Percentiles rank a stretch among this genome's conserved stretches.
Conservation (phyloP, 2,329 filamentous ascomycete genomes). For the Atkinsonella texensis region DNA sequence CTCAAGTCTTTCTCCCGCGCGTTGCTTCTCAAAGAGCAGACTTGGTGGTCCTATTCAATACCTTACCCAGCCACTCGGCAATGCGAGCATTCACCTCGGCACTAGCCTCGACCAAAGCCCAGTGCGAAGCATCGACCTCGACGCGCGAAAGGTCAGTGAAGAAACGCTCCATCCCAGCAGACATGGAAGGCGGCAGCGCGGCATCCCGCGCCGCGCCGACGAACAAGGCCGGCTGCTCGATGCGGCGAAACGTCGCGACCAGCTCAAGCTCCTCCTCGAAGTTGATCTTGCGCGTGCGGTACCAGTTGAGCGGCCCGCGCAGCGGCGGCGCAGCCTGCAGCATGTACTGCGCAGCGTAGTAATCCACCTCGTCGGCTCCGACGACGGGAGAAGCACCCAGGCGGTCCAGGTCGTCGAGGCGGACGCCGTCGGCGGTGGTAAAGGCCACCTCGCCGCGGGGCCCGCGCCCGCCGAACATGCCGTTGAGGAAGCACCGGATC, state of each 20-base stretch:
- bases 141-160: constrained; percentile 52
- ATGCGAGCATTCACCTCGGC: constrained; percentile 59
- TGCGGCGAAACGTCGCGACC: constrained; percentile 40
- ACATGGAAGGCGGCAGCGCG: constrained; percentile 62
- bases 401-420: constrained; percentile 49
- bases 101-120: constrained; percentile 67
- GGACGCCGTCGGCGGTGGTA: constrained; percentile 45
- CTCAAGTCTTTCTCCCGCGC: no score
- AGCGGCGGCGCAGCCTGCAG: constrained; percentile 47
- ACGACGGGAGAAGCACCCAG: constrained; percentile 50
- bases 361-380: constrained; percentile 56
- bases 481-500: constrained; percentile 58
- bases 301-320: constrained; percentile 79
- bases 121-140: constrained; percentile 63
- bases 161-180: constrained; percentile 55
- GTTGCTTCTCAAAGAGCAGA: constrained; percentile 13
- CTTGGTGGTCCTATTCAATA: constrained; percentile 15
- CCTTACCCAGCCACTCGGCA: constrained; percentile 48
- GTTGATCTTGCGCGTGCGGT: constrained; percentile 62
- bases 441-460: constrained; percentile 46
- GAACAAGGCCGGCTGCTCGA: constrained; percentile 59
- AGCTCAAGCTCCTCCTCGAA: constrained; percentile 60
- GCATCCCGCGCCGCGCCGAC: constrained; percentile 59
- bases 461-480: constrained; percentile 55
- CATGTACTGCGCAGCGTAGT: constrained; percentile 63